Conservation (phyloP, 139 green algal genomes). For the Choricystis sp. region DNA sequence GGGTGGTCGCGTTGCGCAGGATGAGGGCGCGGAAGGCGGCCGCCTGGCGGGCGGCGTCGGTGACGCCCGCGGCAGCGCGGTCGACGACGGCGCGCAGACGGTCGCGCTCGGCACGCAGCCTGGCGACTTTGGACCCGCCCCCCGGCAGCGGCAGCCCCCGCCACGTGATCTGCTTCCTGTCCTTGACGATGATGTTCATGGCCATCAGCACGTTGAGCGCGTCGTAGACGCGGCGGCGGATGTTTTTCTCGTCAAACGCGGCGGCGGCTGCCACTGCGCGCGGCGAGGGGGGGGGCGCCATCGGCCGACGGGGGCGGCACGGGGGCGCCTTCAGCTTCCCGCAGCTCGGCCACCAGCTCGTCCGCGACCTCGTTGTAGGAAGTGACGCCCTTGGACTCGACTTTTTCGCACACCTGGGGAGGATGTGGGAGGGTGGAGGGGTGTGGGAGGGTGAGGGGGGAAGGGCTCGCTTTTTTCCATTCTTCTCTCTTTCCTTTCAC, state of each 20-base stretch:
- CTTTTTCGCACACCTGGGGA: conserved; percentile 78
- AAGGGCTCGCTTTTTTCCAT: background rate
- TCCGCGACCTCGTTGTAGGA: conserved; percentile 95
- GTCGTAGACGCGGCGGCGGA: conserved; percentile 88
- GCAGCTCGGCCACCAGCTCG: conserved; percentile 66
- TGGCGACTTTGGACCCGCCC: background rate
- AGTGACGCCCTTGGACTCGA: conserved; percentile 64
- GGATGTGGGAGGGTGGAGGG: conserved; percentile 42
- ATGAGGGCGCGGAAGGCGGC: background rate
- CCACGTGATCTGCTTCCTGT: conserved; percentile 81
- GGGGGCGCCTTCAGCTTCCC: background rate
- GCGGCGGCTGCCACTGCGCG: conserved; percentile 8
- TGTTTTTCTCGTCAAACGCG: conserved; percentile 80
- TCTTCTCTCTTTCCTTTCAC: background rate
- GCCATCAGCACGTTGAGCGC: conserved; percentile 96
- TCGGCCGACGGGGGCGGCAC: conserved; percentile 6
- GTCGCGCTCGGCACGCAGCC: background rate
- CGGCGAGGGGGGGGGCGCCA: background rate
- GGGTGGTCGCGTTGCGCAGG: conserved; percentile 3
- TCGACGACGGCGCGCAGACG: background rate
- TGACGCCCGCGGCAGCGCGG: background rate
- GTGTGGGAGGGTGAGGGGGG: conserved; percentile 24
- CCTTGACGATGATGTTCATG: conserved; percentile 81
- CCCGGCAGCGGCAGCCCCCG: conserved; percentile 32
- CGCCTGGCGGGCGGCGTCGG: background rate